phyloP scores from a whole-genome alignment of 257 asterid species.

The Jacaranda copaia region DNA sequence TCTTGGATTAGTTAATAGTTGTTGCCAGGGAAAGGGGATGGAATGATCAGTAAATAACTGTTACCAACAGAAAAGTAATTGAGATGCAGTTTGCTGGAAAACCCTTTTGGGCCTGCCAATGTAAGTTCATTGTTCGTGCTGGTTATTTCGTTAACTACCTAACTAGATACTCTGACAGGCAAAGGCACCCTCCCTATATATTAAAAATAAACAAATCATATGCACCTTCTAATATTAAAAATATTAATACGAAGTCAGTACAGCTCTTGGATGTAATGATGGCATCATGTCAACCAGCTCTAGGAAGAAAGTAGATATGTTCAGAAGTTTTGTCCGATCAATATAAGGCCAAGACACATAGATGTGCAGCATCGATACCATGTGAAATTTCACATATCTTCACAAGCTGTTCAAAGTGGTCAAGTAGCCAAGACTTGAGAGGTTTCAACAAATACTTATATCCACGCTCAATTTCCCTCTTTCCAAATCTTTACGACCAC shows the following conservation, averaged over 20 bases:
- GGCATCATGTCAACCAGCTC: constrained; percentile 9
- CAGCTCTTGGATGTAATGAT: not conserved
- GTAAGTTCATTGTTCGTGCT: too few relatives aligned
- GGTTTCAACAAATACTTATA: not conserved
- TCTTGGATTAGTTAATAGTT: not conserved
- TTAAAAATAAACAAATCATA: constrained; percentile 35
- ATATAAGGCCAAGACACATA: not conserved
- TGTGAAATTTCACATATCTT: not conserved
- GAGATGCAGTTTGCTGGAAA: too few relatives aligned
- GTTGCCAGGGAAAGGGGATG: too few relatives aligned
- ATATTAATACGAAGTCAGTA: not conserved
- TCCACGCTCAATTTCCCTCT: constrained; percentile 10
- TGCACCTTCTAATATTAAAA: constrained; percentile 9
- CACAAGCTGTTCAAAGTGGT: not conserved
- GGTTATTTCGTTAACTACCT: too few relatives aligned
- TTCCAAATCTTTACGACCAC: too few relatives aligned
- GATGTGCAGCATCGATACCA: not conserved
- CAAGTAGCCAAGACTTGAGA: not conserved
- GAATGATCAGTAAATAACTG: not conserved
- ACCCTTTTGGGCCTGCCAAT: too few relatives aligned
- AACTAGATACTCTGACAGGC: too few relatives aligned
- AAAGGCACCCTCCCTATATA: not conserved
- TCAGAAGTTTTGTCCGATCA: not conserved
- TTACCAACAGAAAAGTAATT: too few relatives aligned
- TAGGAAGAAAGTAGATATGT: not conserved